Conservation (phyloP, 2,329 filamentous ascomycete genomes). For the Phaeosphaeriaceae sp. region DNA sequence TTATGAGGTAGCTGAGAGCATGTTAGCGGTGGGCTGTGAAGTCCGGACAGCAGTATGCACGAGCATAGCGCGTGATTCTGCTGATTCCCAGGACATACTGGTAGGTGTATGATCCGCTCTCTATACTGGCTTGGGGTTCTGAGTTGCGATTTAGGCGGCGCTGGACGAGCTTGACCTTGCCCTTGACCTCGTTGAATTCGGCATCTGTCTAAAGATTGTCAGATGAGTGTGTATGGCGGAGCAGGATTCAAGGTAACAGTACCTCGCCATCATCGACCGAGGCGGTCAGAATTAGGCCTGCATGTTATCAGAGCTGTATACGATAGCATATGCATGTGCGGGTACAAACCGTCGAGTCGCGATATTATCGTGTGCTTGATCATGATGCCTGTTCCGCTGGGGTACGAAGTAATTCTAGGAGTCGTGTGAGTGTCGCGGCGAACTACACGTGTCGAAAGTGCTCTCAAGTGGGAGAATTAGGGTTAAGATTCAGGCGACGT, state of each 20-base stretch:
- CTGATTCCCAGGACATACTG: constrained; percentile 66
- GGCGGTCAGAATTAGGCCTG: constrained; percentile 92
- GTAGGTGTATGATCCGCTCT: constrained; percentile 81
- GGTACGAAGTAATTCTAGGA: background rate
- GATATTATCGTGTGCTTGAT: constrained; percentile 94
- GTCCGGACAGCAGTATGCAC: background rate
- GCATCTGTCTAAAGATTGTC: constrained; percentile 64
- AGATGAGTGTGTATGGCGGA: background rate
- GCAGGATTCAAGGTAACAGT: constrained; percentile 3
- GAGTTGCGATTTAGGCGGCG: constrained; percentile 87
- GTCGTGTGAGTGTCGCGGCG: background rate
- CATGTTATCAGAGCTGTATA: constrained; percentile 21
- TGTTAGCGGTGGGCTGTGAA: constrained; percentile 13
- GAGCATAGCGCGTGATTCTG: background rate
- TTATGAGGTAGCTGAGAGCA: constrained; percentile 77
- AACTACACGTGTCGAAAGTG: background rate
- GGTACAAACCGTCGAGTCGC: constrained; percentile 77
- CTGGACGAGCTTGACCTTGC: constrained; percentile 88
- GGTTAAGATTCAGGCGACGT: constrained; percentile 36
- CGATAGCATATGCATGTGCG: background rate
- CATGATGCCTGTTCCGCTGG: constrained; percentile 58
- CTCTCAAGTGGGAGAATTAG: background rate
- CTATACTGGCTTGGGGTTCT: constrained; percentile 90
- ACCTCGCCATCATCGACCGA: constrained; percentile 91
- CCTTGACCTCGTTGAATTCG: constrained; percentile 85